phyloP scores from a whole-genome alignment of 441 rosid species.

The Adansonia gregorii region DNA sequence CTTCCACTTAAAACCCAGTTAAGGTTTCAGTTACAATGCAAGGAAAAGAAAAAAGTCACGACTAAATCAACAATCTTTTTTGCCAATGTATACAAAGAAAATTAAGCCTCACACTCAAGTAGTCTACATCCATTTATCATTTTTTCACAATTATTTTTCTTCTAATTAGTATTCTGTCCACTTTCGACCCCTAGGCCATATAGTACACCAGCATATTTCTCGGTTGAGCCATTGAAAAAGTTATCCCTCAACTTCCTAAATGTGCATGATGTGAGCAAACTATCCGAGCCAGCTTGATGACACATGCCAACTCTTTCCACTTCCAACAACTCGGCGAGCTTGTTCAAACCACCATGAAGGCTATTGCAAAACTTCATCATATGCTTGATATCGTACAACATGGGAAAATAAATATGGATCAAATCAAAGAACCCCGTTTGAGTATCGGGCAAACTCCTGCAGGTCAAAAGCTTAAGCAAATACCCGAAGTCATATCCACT shows the following conservation, averaged over 20 bases:
- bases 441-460: conserved; percentile 54
- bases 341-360: conserved; percentile 70
- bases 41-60: conserved; percentile 42
- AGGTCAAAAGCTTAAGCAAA: conserved; percentile 57
- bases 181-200: neutral
- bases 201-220: neutral
- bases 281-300: conserved; percentile 49
- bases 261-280: neutral
- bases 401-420: conserved; percentile 58
- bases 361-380: conserved; percentile 61
- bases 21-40: conserved; percentile 53
- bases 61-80: conserved; percentile 54
- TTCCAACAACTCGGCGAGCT: conserved; percentile 52
- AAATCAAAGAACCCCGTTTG: conserved; percentile 50
- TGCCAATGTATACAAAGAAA: conserved; percentile 65
- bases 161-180: conserved; percentile 19
- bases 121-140: conserved; percentile 53
- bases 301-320: conserved; percentile 63
- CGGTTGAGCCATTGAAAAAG: neutral
- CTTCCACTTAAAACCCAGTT: conserved; percentile 39
- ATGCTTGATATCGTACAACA: conserved; percentile 66
- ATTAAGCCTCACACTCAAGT: conserved; percentile 56
- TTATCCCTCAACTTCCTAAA: conserved; percentile 6
- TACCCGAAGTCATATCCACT: conserved; percentile 71
- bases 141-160: conserved; percentile 19